These are phyloP conservation scores for Aspergillus carbonarius DNA, from an alignment of 2,329 filamentous ascomycete genomes.

Conservation along the genomic window DNA sequence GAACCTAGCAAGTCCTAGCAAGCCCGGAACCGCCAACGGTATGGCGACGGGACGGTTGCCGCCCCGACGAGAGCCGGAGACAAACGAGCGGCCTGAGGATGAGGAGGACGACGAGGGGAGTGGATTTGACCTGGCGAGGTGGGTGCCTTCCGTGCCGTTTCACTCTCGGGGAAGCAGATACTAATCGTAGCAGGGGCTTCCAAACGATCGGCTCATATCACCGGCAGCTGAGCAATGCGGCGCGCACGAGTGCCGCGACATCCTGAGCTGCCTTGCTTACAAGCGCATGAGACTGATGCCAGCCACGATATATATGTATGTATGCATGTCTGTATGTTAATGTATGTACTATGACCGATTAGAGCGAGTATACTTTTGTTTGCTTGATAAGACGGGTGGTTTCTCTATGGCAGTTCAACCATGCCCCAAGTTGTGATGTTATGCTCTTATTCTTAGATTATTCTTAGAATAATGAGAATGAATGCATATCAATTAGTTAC, in stretches of 20 bases:
- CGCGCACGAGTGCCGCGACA: constrained; percentile 36
- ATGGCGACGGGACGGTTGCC: constrained; percentile 31
- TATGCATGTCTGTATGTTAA: constrained; percentile 1
- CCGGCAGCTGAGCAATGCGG: constrained; percentile 42
- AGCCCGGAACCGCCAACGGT: constrained; percentile 37
- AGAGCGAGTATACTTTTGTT: background rate
- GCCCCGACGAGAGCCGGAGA: constrained; percentile 34
- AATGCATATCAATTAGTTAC: too few relatives aligned
- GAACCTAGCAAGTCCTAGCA: constrained; percentile 47
- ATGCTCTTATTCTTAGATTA: too few relatives aligned
- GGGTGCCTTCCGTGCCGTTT: constrained; percentile 17
- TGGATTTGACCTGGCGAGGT: constrained; percentile 51
- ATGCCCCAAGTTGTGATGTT: too few relatives aligned
- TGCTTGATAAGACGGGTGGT: background rate
- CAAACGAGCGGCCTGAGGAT: constrained; percentile 26
- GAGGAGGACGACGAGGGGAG: constrained; percentile 43
- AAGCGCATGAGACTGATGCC: background rate
- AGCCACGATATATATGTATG: background rate
- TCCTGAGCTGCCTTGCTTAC: constrained; percentile 6
- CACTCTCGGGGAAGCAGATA: background rate
- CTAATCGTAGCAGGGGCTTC: constrained; percentile 40
- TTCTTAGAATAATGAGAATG: too few relatives aligned
- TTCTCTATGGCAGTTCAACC: too few relatives aligned
- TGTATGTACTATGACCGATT: background rate
- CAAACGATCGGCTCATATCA: constrained; percentile 51